phyloP scores from a whole-genome alignment of 2,329 filamentous ascomycete genomes.

The Ophiosphaerella herpotricha region DNA sequence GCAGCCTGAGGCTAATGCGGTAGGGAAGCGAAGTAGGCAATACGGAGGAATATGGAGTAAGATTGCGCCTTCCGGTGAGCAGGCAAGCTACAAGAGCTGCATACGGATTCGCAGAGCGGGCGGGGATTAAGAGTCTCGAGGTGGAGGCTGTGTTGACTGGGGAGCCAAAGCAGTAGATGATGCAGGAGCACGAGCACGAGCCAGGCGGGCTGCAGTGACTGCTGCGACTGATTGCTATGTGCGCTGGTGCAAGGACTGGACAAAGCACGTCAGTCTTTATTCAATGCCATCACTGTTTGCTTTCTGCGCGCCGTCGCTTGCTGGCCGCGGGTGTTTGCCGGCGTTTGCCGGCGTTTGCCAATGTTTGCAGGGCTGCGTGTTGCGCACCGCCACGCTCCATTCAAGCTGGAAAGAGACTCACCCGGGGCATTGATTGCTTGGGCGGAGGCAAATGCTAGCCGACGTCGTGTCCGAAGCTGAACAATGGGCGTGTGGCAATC shows the following conservation, averaged over 20 bases:
- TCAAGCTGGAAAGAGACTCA: conserved; percentile 8
- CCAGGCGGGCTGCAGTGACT: neutral
- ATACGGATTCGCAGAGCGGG: conserved; percentile 22
- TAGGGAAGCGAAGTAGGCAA: conserved; percentile 24
- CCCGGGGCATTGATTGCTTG: conserved; percentile 6
- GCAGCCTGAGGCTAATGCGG: conserved; percentile 13
- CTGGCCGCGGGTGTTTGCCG: too few species aligned
- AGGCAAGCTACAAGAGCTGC: conserved; percentile 18
- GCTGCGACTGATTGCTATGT: neutral
- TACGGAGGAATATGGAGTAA: conserved; percentile 27
- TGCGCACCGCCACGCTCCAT: conserved; percentile 1
- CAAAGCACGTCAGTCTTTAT: conserved; percentile 1
- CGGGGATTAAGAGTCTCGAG: conserved; percentile 4
- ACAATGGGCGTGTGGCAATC: neutral
- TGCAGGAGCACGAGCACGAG: neutral
- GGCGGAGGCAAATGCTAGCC: conserved; percentile 12
- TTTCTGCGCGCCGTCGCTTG: neutral
- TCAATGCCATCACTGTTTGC: neutral
- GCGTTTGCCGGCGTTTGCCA: too few species aligned
- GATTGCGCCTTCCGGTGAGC: conserved; percentile 37
- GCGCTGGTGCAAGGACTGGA: neutral
- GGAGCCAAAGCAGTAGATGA: neutral
- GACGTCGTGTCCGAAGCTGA: conserved; percentile 5
- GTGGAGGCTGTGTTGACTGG: conserved; percentile 8
- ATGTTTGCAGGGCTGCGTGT: too few species aligned